Percentiles rank a stretch among this genome's conserved stretches.
Conservation (phyloP, 495 filamentous ascomycete genomes). For the Tuber calosporum region DNA sequence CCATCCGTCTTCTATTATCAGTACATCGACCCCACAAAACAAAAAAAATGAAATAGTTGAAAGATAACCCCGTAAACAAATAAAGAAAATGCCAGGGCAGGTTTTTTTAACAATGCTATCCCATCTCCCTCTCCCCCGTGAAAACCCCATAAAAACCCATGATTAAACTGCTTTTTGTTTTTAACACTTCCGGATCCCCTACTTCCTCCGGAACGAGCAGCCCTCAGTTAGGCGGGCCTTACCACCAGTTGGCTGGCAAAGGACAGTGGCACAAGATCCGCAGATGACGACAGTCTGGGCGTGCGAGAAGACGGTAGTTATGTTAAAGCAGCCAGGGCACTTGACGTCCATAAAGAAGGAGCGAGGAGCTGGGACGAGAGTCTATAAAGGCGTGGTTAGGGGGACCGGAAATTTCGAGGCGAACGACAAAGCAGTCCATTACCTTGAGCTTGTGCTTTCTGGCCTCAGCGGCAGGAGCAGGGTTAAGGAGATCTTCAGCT, state of each 20-base stretch:
- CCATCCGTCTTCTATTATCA: constrained; percentile 35
- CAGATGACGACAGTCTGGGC: constrained; percentile 99
- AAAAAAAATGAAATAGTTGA: constrained; percentile 24
- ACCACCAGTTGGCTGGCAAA: constrained; percentile 97
- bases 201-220: constrained; percentile 99
- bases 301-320: constrained; percentile 99
- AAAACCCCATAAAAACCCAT: constrained; percentile 10
- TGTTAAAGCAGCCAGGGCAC: constrained; percentile 99
- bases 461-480: constrained; percentile 85
- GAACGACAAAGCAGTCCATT: constrained; percentile 42
- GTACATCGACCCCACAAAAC: constrained; percentile 24
- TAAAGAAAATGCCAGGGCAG: not conserved
- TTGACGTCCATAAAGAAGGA: constrained; percentile 99
- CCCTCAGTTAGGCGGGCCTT: constrained; percentile 97
- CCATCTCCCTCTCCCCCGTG: constrained; percentile 13
- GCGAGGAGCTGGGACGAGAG: constrained; percentile 85
- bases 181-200: constrained; percentile 46
- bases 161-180: constrained; percentile 13
- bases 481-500: constrained; percentile 99
- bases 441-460: constrained; percentile 99
- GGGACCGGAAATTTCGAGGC: constrained; percentile 31
- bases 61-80: constrained; percentile 21
- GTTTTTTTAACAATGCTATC: constrained; percentile 20
- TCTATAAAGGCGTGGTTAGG: constrained; percentile 50
- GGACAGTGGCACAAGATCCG: constrained; percentile 91